phyloP scores from a whole-genome alignment of 345 rosid species.

The Camelina neglecta region DNA sequence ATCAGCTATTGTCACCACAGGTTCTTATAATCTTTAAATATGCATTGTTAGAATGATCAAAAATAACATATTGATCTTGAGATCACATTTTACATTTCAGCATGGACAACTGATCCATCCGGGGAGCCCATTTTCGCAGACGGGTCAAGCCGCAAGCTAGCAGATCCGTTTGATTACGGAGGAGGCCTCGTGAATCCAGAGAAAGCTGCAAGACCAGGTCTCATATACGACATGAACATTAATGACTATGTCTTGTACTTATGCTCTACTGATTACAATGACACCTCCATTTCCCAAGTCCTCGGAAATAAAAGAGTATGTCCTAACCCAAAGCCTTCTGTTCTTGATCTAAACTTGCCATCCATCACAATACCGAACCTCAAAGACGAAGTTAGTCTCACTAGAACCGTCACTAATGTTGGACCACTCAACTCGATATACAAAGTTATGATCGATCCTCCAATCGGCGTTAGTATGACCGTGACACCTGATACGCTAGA shows the following conservation, averaged over 20 bases:
- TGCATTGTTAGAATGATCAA: not conserved
- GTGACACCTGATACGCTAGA: slow-evolving; percentile 41
- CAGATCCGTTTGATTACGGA: slow-evolving; percentile 62
- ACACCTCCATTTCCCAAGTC: slow-evolving; percentile 50
- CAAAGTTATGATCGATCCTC: slow-evolving; percentile 38
- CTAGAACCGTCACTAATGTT: slow-evolving; percentile 54
- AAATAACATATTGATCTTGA: not conserved
- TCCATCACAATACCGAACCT: slow-evolving; percentile 48
- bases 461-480: slow-evolving; percentile 34
- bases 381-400: slow-evolving; percentile 23
- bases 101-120: slow-evolving; percentile 46
- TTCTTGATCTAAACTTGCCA: slow-evolving; percentile 54
- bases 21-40: slow-evolving; percentile 23
- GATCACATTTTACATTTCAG: slow-evolving; percentile 13
- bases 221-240: slow-evolving; percentile 55
- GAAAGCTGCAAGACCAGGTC: slow-evolving; percentile 59
- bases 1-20: slow-evolving; percentile 56
- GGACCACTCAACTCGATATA: slow-evolving; percentile 49
- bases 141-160: slow-evolving; percentile 42
- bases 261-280: slow-evolving; percentile 51
- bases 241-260: slow-evolving; percentile 53
- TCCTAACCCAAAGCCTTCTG: slow-evolving; percentile 32
- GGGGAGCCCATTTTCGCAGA: slow-evolving; percentile 53
- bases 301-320: slow-evolving; percentile 42
- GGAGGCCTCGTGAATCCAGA: slow-evolving; percentile 66